These are phyloP conservation scores for Calonectria crousiana DNA, from an alignment of 2,329 filamentous ascomycete species.

Conservation along the genomic window DNA sequence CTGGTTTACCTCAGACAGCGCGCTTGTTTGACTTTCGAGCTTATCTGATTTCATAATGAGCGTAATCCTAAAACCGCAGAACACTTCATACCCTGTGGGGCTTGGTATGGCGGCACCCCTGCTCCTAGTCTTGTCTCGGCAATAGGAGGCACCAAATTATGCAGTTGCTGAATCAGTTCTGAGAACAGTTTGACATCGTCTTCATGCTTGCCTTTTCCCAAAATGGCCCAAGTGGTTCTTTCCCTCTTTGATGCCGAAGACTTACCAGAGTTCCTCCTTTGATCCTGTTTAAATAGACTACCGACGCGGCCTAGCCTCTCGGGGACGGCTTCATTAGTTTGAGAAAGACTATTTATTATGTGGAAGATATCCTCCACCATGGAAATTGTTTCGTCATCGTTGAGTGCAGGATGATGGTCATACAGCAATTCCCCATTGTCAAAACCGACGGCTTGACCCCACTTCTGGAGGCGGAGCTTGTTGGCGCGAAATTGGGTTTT, in stretches of 20 bases:
- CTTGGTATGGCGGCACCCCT: not conserved
- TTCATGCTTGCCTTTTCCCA: not conserved
- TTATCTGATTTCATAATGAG: not conserved
- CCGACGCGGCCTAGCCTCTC: not conserved
- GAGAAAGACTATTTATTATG: not conserved
- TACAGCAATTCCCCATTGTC: not conserved
- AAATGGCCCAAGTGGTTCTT: not conserved
- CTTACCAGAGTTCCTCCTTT: not conserved
- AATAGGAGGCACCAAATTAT: not conserved
- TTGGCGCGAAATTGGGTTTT: constrained; percentile 28
- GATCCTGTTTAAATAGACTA: not conserved
- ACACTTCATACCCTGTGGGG: not conserved
- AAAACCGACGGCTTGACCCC: constrained; percentile 39
- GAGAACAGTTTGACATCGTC: not conserved
- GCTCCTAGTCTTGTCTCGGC: not conserved
- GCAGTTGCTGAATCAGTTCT: not conserved
- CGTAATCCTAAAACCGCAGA: not conserved
- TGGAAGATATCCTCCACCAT: not conserved
- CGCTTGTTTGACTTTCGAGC: not conserved
- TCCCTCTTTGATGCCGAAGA: not conserved
- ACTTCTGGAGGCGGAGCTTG: constrained; percentile 33
- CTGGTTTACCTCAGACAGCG: not conserved
- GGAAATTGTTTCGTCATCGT: not conserved
- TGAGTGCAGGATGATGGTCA: not conserved
- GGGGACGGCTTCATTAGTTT: not conserved